Percentiles rank a stretch among this genome's conserved stretches.
These are phyloP conservation scores for Ascochyta pisi DNA, from an alignment of 2,329 filamentous ascomycete genomes.

Conservation along the genomic window DNA sequence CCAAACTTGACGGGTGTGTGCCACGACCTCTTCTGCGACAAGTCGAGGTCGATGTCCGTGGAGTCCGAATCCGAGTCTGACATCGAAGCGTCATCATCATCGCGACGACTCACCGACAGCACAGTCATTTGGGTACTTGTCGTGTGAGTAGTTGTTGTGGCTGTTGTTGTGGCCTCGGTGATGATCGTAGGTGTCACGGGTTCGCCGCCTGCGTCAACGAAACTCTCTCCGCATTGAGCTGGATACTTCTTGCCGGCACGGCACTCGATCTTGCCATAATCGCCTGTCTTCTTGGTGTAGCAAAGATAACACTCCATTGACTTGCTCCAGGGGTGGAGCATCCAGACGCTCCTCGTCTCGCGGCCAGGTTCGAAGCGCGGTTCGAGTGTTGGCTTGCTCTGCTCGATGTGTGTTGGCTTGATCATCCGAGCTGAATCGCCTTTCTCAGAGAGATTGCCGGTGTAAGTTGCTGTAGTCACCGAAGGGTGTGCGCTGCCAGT, in stretches of 20 bases:
- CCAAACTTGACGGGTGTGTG: conserved; percentile 24
- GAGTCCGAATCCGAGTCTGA: not conserved
- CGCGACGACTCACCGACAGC: too few relatives aligned
- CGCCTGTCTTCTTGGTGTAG: conserved; percentile 22
- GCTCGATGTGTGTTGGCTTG: not conserved
- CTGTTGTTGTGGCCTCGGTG: not conserved
- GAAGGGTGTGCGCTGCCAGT: conserved; percentile 6
- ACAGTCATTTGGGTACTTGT: not conserved
- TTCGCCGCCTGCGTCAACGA: not conserved
- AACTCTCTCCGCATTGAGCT: conserved; percentile 13
- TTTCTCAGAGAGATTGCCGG: not conserved
- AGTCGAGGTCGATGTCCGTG: not conserved
- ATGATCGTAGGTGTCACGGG: not conserved
- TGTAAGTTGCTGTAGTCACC: conserved; percentile 1
- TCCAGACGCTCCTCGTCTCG: conserved; percentile 27
- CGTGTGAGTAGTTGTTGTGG: not conserved
- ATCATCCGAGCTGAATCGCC: not conserved
- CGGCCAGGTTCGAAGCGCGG: conserved; percentile 8
- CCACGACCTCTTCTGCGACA: conserved; percentile 24
- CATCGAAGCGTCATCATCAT: not conserved
- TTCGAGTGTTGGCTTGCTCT: not conserved
- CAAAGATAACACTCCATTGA: conserved; percentile 34
- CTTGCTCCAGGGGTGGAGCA: conserved; percentile 35
- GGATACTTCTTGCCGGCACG: conserved; percentile 12
- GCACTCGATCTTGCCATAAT: conserved; percentile 28